Evolutionary conservation across 495 filamentous ascomycete species (phyloP).

Genomic region (Aspergillus egyptiacus): DNA sequence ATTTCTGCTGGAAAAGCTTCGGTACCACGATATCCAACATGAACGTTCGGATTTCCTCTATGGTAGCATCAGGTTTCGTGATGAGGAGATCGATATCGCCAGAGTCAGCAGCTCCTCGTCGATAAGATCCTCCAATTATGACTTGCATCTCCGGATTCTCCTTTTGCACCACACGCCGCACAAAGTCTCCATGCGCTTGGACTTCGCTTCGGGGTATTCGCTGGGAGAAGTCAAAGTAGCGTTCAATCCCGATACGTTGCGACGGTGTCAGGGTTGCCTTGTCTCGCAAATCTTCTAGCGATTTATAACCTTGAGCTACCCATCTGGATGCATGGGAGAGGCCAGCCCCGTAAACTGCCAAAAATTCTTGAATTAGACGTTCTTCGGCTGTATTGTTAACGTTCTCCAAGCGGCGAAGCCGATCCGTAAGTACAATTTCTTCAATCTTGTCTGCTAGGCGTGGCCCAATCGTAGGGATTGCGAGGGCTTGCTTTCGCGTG

Average conservation of each 20-base stretch:
- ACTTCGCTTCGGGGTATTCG: slow-evolving; percentile 82
- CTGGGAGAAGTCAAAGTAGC: slow-evolving; percentile 74
- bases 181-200: slow-evolving; percentile 58
- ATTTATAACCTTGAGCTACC: slow-evolving; percentile 70
- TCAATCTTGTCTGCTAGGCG: slow-evolving; percentile 84
- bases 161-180: slow-evolving; percentile 53
- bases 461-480: slow-evolving; percentile 65
- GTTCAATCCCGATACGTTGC: slow-evolving; percentile 74
- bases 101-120: slow-evolving; percentile 65
- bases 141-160: slow-evolving; percentile 62
- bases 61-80: slow-evolving; percentile 58
- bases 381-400: slow-evolving; percentile 60
- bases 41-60: slow-evolving; percentile 53
- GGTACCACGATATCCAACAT: slow-evolving; percentile 62
- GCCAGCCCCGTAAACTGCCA: slow-evolving; percentile 78
- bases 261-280: slow-evolving; percentile 63
- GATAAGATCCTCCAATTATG: slow-evolving; percentile 78
- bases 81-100: slow-evolving; percentile 86
- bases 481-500: slow-evolving; percentile 61
- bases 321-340: slow-evolving; percentile 64
- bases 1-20: slow-evolving; percentile 51
- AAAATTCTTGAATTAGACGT: slow-evolving; percentile 57
- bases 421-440: slow-evolving; percentile 77
- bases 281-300: slow-evolving; percentile 62
- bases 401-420: slow-evolving; percentile 66